Percentiles rank a stretch among this genome's conserved stretches.
These are phyloP conservation scores for Globisporangium yorkense DNA, from an alignment of 352 stramenopile species.

Conservation along the genomic window DNA sequence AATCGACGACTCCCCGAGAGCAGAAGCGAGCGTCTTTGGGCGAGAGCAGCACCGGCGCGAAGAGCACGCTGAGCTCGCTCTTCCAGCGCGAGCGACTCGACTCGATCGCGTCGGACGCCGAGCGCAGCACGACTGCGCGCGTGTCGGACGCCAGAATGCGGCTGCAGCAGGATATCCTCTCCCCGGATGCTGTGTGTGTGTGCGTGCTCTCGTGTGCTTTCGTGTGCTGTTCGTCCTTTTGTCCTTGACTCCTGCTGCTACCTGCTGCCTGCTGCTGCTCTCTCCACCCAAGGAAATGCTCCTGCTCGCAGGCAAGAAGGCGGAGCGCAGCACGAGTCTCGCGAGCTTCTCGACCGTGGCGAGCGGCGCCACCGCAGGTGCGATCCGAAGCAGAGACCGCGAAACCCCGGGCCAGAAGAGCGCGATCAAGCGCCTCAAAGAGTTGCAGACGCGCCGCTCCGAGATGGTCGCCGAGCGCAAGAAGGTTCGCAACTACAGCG, in stretches of 20 bases:
- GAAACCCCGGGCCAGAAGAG: constrained; percentile 57
- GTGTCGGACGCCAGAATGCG: constrained; percentile 56
- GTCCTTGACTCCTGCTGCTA: constrained; percentile 3
- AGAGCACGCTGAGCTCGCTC: constrained; percentile 23
- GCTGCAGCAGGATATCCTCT: constrained; percentile 52
- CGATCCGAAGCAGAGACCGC: constrained; percentile 33
- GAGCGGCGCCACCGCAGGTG: background rate
- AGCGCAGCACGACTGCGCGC: constrained; percentile 19
- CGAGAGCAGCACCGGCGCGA: background rate
- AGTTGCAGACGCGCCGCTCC: constrained; percentile 62
- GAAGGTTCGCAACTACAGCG: constrained; percentile 77
- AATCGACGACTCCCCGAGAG: background rate
- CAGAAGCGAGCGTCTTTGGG: background rate
- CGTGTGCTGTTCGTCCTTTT: background rate
- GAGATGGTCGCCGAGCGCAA: constrained; percentile 75
- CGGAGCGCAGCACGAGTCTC: constrained; percentile 30
- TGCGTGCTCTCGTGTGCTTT: background rate
- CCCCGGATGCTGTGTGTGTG: background rate
- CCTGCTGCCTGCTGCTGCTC: background rate
- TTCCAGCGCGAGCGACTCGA: constrained; percentile 27
- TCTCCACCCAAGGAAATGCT: constrained; percentile 56
- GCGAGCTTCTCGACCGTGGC: constrained; percentile 17
- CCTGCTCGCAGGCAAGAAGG: constrained; percentile 53
- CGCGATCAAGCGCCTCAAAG: constrained; percentile 61
- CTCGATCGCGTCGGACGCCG: constrained; percentile 8